Evolutionary conservation across 352 stramenopile genomes (phyloP), one percentile per base, ranked within the genome.

Genomic region (Phytopythium delawarense): DNA sequence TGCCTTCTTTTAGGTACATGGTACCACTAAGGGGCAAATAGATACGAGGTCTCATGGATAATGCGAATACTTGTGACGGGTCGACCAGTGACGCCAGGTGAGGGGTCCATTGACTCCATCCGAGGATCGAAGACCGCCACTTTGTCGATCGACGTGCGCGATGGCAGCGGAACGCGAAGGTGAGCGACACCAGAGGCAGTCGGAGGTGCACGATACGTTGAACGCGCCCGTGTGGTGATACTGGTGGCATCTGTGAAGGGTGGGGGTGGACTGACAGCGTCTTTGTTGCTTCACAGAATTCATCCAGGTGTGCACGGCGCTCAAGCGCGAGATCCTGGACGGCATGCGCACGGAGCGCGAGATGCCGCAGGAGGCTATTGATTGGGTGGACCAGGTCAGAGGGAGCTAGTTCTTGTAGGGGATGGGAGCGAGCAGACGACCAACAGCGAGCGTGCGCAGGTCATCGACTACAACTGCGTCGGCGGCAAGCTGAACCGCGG

Each of bases 401-500:
- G 18, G 13, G 25, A 40, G 37, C 16, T 30, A 45, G 59, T 13
- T 48, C 12, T 30, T 30, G 4, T n/a, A 21, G 18, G 48, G 11
- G 81, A 40, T 11, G 12, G 35, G 35, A 40, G 35, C 35, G 12
- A 15, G 35, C 35, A 40, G 35, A 4, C 8, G 9, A 40, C 35
- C 12, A 40, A 40, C 12, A 15, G 35, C 8, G 35, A 2, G 35
- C 35, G 35, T 40, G 35, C 35, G 35, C 35, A 87, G 53, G 84
- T 97, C 59, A 77, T 98, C 39, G 81, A 97, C 45, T 99, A 99
- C 89, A 99, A 98, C 70, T 98, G 98, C 68, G 87, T 96, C 32
- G 96, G 96, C 57, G 98, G 97, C 37, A 99, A 99, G 83, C 91
- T 99, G 66, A 99, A 98, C 76, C 92, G 98, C 55, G 98, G 97